Evolutionary conservation across 176 grass and related monocot genomes (phyloP), one percentile per base, ranked within the genome.

Genomic region (Aegilops tauschii): DNA sequence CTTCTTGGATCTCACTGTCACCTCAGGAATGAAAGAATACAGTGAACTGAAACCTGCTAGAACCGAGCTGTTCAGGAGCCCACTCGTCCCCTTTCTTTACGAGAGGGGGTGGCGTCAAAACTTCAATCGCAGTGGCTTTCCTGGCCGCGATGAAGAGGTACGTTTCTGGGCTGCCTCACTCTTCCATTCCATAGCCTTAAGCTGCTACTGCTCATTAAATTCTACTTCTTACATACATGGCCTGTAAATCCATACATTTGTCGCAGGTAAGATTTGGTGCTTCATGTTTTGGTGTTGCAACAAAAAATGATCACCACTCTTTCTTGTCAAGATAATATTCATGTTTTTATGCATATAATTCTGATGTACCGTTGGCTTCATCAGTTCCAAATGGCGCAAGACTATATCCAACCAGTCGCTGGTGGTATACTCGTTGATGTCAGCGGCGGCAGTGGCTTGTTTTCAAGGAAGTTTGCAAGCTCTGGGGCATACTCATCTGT

Each of bases 71-170:
- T 98, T 98, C 90, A 94, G 96, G 91, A 94, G 86, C 49, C 90
- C 90, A 28, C 82, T 95, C 44, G 90, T 98, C 49, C 94, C 96
- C 10, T 98, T 94, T 89, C 91, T 98, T 59, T 98, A 98, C 30
- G 96, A 98, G 90, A 93, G 96, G 87, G 96, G 96, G 14, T 98
- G 96, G 96, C 93, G 96, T 37, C 96, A 98, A 70, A 98, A 95
- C 71, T 98, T 98, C 65, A 92, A 89, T 69, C 90, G 78, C 20
- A 95, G 96, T 81, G 96, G 96, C 4, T 98, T 98, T 80, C 96
- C 96, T 89, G 96, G 96, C 82, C 96, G 82, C 31, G 91, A 98
- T 56, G 93, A 95, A 88, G 96, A 98, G 91, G 96, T 95, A 75
- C 14, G 35, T 74, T 82, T 86, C 23, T 88, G 5, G 34, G 7